Percentiles rank a stretch among this genome's conserved stretches.
Conservation (phyloP, 2,329 filamentous ascomycete genomes). For the Lasiodiplodia gonubiensis region DNA sequence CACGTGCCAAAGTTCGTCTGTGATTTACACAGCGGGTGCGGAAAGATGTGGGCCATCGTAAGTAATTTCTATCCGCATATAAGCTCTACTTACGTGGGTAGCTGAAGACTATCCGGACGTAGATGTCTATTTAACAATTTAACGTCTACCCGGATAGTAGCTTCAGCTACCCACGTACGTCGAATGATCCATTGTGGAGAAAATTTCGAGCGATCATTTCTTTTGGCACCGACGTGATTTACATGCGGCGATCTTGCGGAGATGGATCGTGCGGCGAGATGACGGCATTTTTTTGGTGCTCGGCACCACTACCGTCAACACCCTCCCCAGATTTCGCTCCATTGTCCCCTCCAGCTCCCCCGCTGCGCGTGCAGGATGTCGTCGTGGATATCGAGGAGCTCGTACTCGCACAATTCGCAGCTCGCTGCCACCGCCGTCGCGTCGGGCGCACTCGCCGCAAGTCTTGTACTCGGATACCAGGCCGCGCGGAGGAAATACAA, state of each 20-base stretch:
- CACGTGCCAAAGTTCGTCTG: background rate
- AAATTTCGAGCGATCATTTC: too few species aligned
- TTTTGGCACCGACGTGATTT: too few species aligned
- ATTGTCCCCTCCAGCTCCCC: slow-evolving; percentile 4
- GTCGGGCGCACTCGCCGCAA: slow-evolving; percentile 55
- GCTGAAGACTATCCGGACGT: too few species aligned
- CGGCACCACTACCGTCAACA: slow-evolving; percentile 10
- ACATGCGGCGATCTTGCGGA: background rate
- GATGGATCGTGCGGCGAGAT: slow-evolving; percentile 11
- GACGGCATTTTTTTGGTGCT: slow-evolving; percentile 23
- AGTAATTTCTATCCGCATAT: too few species aligned
- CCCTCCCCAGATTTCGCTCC: background rate
- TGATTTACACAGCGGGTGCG: background rate
- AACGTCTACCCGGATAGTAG: too few species aligned
- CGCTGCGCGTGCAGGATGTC: slow-evolving; percentile 45
- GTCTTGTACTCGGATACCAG: slow-evolving; percentile 63
- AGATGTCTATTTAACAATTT: too few species aligned
- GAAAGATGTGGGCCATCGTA: too few species aligned
- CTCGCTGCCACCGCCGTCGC: slow-evolving; percentile 72
- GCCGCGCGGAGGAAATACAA: slow-evolving; percentile 60
- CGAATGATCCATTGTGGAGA: too few species aligned
- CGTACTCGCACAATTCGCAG: slow-evolving; percentile 60
- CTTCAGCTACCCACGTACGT: too few species aligned
- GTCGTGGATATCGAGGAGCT: slow-evolving; percentile 52
- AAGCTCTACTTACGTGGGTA: too few species aligned